Base-by-base conservation (phyloP, 345 rosid species). In the Brassica juncea region DNA sequence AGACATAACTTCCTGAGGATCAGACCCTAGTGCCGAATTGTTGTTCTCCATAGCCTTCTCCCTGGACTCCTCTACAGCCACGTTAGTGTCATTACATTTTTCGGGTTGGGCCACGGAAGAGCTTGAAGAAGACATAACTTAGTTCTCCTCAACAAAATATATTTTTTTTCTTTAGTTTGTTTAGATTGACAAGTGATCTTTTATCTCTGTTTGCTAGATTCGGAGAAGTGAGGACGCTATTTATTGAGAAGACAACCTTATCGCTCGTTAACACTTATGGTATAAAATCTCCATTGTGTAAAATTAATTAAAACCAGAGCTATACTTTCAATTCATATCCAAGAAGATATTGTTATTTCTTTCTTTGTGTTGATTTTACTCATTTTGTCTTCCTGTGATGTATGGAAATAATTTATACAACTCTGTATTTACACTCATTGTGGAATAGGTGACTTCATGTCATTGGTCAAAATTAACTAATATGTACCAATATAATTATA, bases 131-230 rank as follows among this genome's bases (percentile, higher is more conserved):
- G 76, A 80, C 76, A 80, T 54, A 27, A 10, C 49, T 73, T 73
- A 74, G 77, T 73, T 67, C 64, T 72, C 68, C 27, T 30, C 25
- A 9, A 23, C 70, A 73, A 60, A 23, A 23, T 66, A 34, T 34
- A 58, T 62, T 32, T 5, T 34, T 67, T 74, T 67, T 64, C 15
- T 62, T 52, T 52, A n/a, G 3, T 52, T 52, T 52, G 16, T 54
- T 61, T 3, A 12, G 65, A 67, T 7, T 63, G 27, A 69, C 23
- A 80, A 62, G 59, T 80, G 71, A 74, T 74, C 5, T 68, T 62
- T 44, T 44, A 66, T 66, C 39, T 78, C 9, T 79, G 12, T 80
- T 70, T 80, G 82, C 1, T 44, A 73, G 66, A 80, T 80, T 34
- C 58, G 10, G 21, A 72, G 63, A 28, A 54, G 71, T 19, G 66